Evolutionary conservation across 176 grass and related monocot genomes (phyloP).

Genomic region (Pharus latifolius): DNA sequence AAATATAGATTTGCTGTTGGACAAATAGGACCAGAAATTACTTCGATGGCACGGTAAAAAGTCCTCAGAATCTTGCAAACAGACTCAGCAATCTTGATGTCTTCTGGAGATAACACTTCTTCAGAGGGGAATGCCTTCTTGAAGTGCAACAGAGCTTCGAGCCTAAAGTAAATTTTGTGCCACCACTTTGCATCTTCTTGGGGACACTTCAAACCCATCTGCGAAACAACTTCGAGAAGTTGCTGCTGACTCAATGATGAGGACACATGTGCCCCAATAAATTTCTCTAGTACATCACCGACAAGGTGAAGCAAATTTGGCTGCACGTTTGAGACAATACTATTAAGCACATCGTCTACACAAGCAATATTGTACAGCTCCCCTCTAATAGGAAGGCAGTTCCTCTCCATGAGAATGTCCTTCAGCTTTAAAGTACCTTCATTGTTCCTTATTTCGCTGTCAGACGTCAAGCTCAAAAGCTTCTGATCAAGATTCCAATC

Average conservation of each 20-base stretch:
- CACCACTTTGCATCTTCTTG: constrained; percentile 37
- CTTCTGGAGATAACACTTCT: constrained; percentile 26
- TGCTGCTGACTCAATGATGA: constrained; percentile 14
- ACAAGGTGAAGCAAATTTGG: constrained; percentile 16
- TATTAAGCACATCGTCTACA: constrained; percentile 31
- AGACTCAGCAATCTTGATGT: constrained; percentile 13
- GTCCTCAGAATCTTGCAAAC: constrained; percentile 34
- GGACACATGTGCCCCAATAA: constrained; percentile 6
- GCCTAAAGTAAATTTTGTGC: constrained; percentile 43
- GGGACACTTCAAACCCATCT: constrained; percentile 37
- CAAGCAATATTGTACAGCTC: constrained; percentile 33
- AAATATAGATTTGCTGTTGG: constrained; percentile 32
- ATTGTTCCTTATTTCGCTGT: constrained; percentile 13
- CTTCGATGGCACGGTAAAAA: constrained; percentile 35
- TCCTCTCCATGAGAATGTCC: constrained; percentile 20
- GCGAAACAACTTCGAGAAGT: constrained; percentile 19
- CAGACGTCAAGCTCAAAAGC: constrained; percentile 32
- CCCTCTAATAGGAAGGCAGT: constrained; percentile 31
- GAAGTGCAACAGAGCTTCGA: constrained; percentile 31
- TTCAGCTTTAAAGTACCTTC: constrained; percentile 17
- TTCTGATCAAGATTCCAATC: constrained; percentile 53
- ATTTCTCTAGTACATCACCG: constrained; percentile 26
- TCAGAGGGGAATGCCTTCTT: constrained; percentile 29
- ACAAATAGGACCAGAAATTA: constrained; percentile 23
- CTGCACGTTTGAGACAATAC: constrained; percentile 25